Evolutionary conservation across 2,329 filamentous ascomycete species (phyloP), one percentile per base, ranked within the genome.

Genomic region (Hypomyces rosellus): DNA sequence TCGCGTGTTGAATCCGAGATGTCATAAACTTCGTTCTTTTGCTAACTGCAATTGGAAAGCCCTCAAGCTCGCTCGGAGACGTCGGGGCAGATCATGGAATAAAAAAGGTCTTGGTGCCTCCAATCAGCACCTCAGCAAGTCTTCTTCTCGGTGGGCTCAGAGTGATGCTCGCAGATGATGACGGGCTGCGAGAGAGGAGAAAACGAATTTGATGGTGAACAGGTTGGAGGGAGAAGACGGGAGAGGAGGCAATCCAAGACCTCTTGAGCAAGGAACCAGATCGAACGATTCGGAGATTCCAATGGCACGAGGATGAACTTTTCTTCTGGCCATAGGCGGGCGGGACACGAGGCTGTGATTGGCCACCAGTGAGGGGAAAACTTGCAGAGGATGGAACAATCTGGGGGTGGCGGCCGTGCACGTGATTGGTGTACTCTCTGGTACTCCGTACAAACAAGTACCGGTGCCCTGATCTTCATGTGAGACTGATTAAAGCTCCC

Each of bases 281-380:
- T 59, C 55, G 58, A 54, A 53, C 44, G 56, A 59, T 52, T 45
- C 9, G 25, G 48, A 45, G 51, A 54, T 49, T 48, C 39, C 46
- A 54, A 42, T 54, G 52, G 55, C 55, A 53, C 54, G 49, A 54
- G 49, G 43, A 52, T 53, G 44, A 55, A 50, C 46, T 57, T 59
- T 59, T 54, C 48, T 46, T 25, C 39, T 13, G 46, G 50, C 36
- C 47, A 37, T 45, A 18, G 45, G 45, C 44, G 44, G 41, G 33
- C 25, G 47, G 43, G 25, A 15, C 15, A 40, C n/a, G 48, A 55
- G 53, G 48, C 51, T 51, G 34, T 65, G 61, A 69, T 69, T 69
- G 66, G 66, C 33, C 48, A 5, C 12, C 30, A 20, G 45, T 62
- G 65, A 60, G 65, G 65, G 65, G 61, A 56, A 61, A 53, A 25